Percentiles rank a stretch among this genome's conserved stretches.
Evolutionary conservation across 176 grass and related monocot genomes (phyloP).

Genomic region (Oryza longistaminata): DNA sequence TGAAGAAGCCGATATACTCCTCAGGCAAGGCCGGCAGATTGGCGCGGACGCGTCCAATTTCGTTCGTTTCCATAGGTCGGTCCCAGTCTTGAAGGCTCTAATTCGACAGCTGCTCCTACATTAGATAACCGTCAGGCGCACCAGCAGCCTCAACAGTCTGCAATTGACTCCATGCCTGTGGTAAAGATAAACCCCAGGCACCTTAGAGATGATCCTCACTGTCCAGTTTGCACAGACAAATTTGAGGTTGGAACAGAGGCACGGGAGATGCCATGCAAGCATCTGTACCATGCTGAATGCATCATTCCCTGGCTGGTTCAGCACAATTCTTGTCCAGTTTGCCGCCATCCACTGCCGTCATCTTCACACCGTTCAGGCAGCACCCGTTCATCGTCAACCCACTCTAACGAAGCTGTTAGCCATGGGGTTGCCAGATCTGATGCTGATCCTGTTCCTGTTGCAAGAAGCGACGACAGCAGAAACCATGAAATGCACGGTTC

Average conservation of each 20-base stretch:
- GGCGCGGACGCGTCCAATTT: slow-evolving; percentile 44
- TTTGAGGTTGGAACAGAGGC: slow-evolving; percentile 72
- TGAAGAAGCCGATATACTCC: slow-evolving; percentile 40
- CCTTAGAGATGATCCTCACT: slow-evolving; percentile 61
- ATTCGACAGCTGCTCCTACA: slow-evolving; percentile 64
- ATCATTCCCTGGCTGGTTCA: slow-evolving; percentile 85
- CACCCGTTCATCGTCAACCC: background rate
- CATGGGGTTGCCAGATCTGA: slow-evolving; percentile 18
- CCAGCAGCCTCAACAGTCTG: slow-evolving; percentile 56
- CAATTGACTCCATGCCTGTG: slow-evolving; percentile 75
- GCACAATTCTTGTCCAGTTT: slow-evolving; percentile 95
- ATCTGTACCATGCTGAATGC: slow-evolving; percentile 85
- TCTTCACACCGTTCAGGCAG: slow-evolving; percentile 35
- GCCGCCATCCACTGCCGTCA: slow-evolving; percentile 66
- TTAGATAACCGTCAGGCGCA: slow-evolving; percentile 51
- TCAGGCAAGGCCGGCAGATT: slow-evolving; percentile 46
- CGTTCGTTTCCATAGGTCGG: slow-evolving; percentile 40
- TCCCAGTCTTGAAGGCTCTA: slow-evolving; percentile 61
- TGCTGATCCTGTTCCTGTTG: slow-evolving; percentile 1
- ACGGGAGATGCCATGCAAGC: slow-evolving; percentile 91
- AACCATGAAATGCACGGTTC: slow-evolving; percentile 35
- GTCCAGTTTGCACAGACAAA: slow-evolving; percentile 78
- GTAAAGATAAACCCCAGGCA: slow-evolving; percentile 71
- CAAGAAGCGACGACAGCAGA: slow-evolving; percentile 2
- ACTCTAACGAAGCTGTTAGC: background rate